These are phyloP conservation scores for Leucaena leucocephala DNA, from an alignment of 306 rosid genomes.

Conservation along the genomic window DNA sequence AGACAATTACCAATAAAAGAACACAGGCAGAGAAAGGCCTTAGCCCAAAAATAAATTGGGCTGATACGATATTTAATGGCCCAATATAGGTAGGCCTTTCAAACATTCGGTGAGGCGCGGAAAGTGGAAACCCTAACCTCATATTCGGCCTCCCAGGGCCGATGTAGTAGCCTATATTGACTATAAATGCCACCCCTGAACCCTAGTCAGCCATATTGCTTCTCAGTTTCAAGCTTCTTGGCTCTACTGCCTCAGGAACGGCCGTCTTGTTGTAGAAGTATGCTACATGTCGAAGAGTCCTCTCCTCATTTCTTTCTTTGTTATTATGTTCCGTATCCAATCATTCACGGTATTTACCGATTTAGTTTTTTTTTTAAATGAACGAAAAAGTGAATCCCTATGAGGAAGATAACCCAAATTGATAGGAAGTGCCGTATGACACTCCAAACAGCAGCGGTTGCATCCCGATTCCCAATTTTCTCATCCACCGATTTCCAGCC, in stretches of 20 bases:
- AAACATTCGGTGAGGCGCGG: too few relatives aligned
- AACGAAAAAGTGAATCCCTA: conserved; percentile 30
- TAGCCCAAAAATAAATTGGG: too few relatives aligned
- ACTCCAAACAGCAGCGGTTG: conserved; percentile 59
- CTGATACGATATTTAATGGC: neutral
- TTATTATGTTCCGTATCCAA: neutral
- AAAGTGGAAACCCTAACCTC: neutral
- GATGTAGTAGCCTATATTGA: neutral
- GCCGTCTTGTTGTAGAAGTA: neutral
- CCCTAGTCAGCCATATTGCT: neutral
- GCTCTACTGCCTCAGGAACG: neutral
- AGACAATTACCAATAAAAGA: too few relatives aligned
- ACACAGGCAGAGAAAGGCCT: too few relatives aligned
- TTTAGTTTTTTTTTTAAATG: neutral
- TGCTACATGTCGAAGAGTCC: neutral
- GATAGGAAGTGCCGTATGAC: conserved; percentile 99
- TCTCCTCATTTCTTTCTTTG: neutral
- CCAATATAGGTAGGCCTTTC: neutral
- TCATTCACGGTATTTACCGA: neutral
- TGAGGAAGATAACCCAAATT: conserved; percentile 75
- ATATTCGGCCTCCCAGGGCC: neutral
- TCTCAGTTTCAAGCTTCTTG: neutral
- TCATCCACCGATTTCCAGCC: conserved; percentile 40
- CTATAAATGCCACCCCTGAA: conserved; percentile 13
- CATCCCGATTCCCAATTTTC: neutral